Evolutionary conservation across 2,329 filamentous ascomycete genomes (phyloP).

Genomic region (Trichoderma atroviride): DNA sequence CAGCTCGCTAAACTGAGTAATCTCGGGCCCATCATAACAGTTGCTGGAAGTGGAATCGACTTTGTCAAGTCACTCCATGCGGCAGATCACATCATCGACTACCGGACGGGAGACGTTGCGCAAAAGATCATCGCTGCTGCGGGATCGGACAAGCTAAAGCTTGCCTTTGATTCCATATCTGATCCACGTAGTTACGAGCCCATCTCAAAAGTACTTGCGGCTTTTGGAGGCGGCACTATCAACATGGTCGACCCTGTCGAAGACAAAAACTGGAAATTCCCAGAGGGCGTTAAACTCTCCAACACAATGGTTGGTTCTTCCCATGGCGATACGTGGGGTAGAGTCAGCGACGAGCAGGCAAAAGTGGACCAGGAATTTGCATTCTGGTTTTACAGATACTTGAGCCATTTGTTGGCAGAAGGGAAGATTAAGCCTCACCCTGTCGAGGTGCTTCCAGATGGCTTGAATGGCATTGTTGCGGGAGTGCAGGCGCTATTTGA

Average conservation of each 20-base stretch:
- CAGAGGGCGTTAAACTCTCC: neutral
- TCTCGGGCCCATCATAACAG: slow-evolving; percentile 60
- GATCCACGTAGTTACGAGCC: slow-evolving; percentile 5
- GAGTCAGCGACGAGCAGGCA: neutral
- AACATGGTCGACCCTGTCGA: neutral
- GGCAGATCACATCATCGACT: slow-evolving; percentile 9
- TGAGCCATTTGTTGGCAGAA: slow-evolving; percentile 8
- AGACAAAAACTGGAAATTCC: neutral
- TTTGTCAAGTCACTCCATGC: slow-evolving; percentile 8
- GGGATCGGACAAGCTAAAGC: neutral
- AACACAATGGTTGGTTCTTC: neutral
- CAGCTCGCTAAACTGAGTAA: slow-evolving; percentile 54
- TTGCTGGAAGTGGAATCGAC: slow-evolving; percentile 49
- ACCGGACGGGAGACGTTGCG: neutral
- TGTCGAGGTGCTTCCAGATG: slow-evolving; percentile 25
- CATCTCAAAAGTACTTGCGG: neutral
- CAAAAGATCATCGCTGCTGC: neutral
- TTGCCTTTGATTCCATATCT: neutral
- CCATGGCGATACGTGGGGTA: neutral
- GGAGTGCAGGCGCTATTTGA: slow-evolving; percentile 19
- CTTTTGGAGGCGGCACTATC: neutral
- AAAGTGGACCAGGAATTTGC: neutral
- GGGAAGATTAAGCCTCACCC: slow-evolving; percentile 24
- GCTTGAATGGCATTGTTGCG: slow-evolving; percentile 17
- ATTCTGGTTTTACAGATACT: slow-evolving; percentile 5